A percentile compares a stretch with the other conserved stretches of the same genome.
Conservation (phyloP, 371 early-diverging fungal genomes). For the Choanephora cucurbitarum region DNA sequence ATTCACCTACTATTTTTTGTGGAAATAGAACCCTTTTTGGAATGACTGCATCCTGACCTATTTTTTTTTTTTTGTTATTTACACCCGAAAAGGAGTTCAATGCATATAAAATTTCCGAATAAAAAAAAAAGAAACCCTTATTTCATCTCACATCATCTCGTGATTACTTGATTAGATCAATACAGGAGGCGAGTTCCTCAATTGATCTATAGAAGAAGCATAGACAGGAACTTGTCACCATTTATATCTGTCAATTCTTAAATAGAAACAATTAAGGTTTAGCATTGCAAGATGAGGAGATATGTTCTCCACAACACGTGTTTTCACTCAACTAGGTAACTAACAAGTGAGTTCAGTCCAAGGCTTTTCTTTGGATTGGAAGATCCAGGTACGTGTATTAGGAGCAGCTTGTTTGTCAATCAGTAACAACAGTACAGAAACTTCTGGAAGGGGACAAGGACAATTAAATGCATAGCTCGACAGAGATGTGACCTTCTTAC, state of each 20-base stretch:
- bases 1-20: too few species aligned
- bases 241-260: conserved; percentile 21
- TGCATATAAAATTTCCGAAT: too few species aligned
- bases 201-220: conserved; percentile 18
- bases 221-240: conserved; percentile 15
- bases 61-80: too few species aligned
- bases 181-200: conserved; percentile 41
- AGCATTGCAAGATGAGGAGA: conserved; percentile 16
- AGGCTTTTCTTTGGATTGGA: conserved; percentile 7
- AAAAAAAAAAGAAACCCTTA: conserved; percentile 12
- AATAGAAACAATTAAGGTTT: conserved; percentile 22
- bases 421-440: conserved; percentile 18
- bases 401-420: conserved; percentile 4
- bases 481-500: conserved; percentile 41
- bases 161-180: conserved; percentile 53
- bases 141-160: conserved; percentile 54
- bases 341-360: conserved; percentile 23
- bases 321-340: conserved; percentile 15
- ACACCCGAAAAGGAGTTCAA: too few species aligned
- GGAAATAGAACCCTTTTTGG: too few species aligned
- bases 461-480: conserved; percentile 45
- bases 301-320: conserved; percentile 8
- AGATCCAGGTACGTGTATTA: background rate
- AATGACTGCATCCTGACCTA: too few species aligned
- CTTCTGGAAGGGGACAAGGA: conserved; percentile 35